phyloP scores from a whole-genome alignment of 2,329 filamentous ascomycete genomes.

The Raffaelea deltoideospora region DNA sequence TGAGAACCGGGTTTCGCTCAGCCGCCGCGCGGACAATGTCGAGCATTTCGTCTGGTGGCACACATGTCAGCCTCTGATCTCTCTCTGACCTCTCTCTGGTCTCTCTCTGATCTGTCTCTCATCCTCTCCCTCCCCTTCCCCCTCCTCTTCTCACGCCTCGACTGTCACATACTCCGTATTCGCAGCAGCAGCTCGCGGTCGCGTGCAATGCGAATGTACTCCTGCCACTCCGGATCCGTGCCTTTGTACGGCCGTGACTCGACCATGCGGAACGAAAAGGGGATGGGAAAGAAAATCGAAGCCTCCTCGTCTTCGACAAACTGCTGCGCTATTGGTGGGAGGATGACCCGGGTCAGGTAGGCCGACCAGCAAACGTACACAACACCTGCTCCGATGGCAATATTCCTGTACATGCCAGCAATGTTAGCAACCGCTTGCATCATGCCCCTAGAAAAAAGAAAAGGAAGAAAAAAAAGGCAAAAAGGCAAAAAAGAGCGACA shows the following conservation, averaged over 20 bases:
- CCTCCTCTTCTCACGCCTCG: too few species aligned
- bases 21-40: constrained; percentile 26
- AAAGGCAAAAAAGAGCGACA: too few species aligned
- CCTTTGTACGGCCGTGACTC: constrained; percentile 35
- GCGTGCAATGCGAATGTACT: constrained; percentile 42
- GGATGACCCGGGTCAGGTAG: constrained; percentile 26
- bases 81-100: background rate
- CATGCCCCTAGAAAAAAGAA: too few species aligned
- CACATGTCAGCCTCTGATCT: constrained; percentile 4
- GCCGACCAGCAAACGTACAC: constrained; percentile 13
- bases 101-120: too few species aligned
- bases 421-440: too few species aligned
- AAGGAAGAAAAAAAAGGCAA: too few species aligned
- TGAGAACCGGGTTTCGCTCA: constrained; percentile 26
- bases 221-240: constrained; percentile 47
- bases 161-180: constrained; percentile 29
- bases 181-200: constrained; percentile 30
- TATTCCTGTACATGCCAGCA: constrained; percentile 5
- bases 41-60: constrained; percentile 30
- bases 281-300: constrained; percentile 44
- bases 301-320: constrained; percentile 17
- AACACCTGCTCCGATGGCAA: constrained; percentile 7
- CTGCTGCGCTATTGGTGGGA: constrained; percentile 21
- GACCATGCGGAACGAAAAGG: constrained; percentile 37
- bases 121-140: too few species aligned